Conservation (phyloP, 495 filamentous ascomycete species). For the Aspergillus egyptiacus region DNA sequence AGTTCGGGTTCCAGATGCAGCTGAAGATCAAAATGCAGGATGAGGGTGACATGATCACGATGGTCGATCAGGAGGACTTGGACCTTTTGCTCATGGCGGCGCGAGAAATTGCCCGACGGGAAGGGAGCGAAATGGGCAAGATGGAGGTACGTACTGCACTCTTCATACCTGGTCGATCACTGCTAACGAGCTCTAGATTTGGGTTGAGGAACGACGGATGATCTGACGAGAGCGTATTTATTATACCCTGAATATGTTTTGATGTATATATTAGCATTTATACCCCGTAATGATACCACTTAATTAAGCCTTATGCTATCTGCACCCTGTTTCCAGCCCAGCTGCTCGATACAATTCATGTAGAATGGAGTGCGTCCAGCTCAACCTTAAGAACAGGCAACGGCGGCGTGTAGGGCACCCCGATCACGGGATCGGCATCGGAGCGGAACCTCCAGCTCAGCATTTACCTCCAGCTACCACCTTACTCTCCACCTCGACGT, state of each 20-base stretch:
- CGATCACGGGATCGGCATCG: constrained; percentile 16
- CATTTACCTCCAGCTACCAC: too few species aligned
- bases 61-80: constrained; percentile 94
- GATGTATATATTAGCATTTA: constrained; percentile 16
- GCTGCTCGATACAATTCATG: too few species aligned
- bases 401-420: constrained; percentile 18
- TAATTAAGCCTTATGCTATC: not conserved
- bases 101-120: constrained; percentile 61
- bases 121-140: constrained; percentile 81
- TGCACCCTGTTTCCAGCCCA: not conserved
- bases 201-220: constrained; percentile 53
- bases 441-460: constrained; percentile 10
- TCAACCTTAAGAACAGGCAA: too few species aligned
- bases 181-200: constrained; percentile 44
- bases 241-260: constrained; percentile 18
- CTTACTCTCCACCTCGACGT: not conserved
- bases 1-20: constrained; percentile 65
- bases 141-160: constrained; percentile 68
- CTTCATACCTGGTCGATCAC: not conserved
- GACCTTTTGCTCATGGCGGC: constrained; percentile 71
- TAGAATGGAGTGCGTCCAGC: too few species aligned
- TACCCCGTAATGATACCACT: constrained; percentile 15
- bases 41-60: constrained; percentile 88
- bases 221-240: constrained; percentile 20
- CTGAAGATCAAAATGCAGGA: constrained; percentile 85